Percentiles rank a stretch among this genome's conserved stretches.
Conservation (phyloP, 2,329 filamentous ascomycete genomes). For the Calonectria crousiana region DNA sequence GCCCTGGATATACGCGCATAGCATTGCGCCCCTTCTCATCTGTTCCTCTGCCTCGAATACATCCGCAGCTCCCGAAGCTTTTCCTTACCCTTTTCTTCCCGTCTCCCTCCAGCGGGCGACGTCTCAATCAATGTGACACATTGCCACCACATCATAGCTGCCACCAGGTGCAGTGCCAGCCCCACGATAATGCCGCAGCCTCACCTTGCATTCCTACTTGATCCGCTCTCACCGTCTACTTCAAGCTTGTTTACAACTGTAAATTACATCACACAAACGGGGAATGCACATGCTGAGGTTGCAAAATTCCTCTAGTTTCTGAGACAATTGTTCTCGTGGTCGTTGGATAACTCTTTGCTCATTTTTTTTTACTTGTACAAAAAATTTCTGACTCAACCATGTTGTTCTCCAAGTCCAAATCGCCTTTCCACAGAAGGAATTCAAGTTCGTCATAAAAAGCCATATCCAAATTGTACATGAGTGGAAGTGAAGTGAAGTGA, state of each 20-base stretch:
- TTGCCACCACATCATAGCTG: background rate
- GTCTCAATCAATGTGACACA: conserved; percentile 8
- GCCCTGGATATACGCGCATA: conserved; percentile 3
- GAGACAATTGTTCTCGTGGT: conserved; percentile 20
- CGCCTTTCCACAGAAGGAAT: conserved; percentile 23
- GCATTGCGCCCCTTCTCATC: conserved; percentile 12
- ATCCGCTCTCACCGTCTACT: background rate
- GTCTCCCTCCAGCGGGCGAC: background rate
- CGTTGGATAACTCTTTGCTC: conserved; percentile 8
- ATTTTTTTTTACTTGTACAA: conserved; percentile 16
- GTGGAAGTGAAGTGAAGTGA: conserved; percentile 41
- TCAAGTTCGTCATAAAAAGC: conserved; percentile 19
- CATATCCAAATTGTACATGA: conserved; percentile 39
- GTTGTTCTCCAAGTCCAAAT: conserved; percentile 26
- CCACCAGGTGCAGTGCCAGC: background rate
- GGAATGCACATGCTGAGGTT: background rate
- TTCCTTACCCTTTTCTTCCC: background rate
- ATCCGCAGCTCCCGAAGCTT: background rate
- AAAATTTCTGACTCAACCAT: conserved; percentile 20
- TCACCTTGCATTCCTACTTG: background rate
- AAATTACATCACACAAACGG: conserved; percentile 6
- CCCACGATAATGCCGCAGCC: conserved; percentile 9
- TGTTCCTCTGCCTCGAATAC: conserved; percentile 2
- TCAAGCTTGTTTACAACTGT: background rate
- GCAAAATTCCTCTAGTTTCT: conserved; percentile 14